Evolutionary conservation across 495 filamentous ascomycete genomes (phyloP), one percentile per base, ranked within the genome.

Genomic region (Friedmanniomyces simplex): DNA sequence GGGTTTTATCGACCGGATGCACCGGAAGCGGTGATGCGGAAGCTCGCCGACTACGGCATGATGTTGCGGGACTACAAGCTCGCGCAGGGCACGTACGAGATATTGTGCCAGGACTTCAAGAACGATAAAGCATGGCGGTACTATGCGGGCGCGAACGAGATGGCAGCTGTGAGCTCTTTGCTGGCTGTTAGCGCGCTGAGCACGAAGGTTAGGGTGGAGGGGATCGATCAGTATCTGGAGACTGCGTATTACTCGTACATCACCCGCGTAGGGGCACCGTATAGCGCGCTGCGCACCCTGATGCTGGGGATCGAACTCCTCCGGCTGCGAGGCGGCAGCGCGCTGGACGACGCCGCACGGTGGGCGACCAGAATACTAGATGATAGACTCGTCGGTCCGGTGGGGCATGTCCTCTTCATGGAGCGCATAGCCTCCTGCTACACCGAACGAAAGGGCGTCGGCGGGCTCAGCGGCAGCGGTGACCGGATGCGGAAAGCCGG

Each of bases 121-220:
- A 91, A 91, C 66, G 91, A 97, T 68, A 96, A 96, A 69, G 93
- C 93, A 0, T 97, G 94, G 93, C 86, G 78, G 63, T 89, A 96
- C 62, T 89, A 96, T 67, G 93, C 94, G 0, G 89, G 86, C 0
- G 85, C 87, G 14, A 85, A 90, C 68, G 93, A 98, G 72, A 96
- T 97, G 90, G 80, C 84, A 4, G 93, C 88, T 13, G 76, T 96
- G 2, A 86, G 83, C 59, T 80, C 85, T 34, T 79, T 98, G 34
- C 72, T 98, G 24, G 83, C 82, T 63, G 83, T 84, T 21, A 79
- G 84, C 52, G 77, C 79, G 24, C 76, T 87, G 57, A 54, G 50
- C 1, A 80, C 82, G 20, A 95, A 86, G 63, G 80, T 77, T 43
- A 81, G 88, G 66, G 70, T 85, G 11, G 94, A 97, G 54, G 83